These are phyloP conservation scores for Pyrenophora graminea DNA, from an alignment of 2,329 filamentous ascomycete species.

Conservation along the genomic window DNA sequence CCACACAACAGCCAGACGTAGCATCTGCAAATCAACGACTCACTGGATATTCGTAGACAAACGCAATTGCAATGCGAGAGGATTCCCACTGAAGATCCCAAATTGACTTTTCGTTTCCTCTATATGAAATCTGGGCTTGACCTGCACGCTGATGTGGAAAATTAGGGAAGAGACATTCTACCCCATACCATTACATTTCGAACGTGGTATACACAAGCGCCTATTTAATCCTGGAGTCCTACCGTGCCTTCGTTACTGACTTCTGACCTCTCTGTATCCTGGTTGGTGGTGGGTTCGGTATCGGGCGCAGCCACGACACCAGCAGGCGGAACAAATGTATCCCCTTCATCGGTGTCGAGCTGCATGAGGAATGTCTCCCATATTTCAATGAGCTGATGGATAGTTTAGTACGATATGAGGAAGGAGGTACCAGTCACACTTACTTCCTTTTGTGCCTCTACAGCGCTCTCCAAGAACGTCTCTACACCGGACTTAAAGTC, in stretches of 20 bases:
- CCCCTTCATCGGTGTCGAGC: constrained; percentile 84
- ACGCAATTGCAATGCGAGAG: too few species aligned
- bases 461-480: constrained; percentile 94
- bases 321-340: constrained; percentile 49
- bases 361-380: constrained; percentile 99
- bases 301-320: constrained; percentile 43
- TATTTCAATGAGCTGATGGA: constrained; percentile 71
- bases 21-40: not conserved
- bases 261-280: constrained; percentile 8
- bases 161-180: too few species aligned
- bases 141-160: too few species aligned
- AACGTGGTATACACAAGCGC: not conserved
- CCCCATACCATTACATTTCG: too few species aligned
- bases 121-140: too few species aligned
- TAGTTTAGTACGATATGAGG: constrained; percentile 16
- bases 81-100: too few species aligned
- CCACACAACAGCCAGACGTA: not conserved
- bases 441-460: constrained; percentile 98
- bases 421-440: constrained; percentile 35
- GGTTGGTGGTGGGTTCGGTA: constrained; percentile 11
- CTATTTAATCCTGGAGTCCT: not conserved
- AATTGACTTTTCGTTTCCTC: too few species aligned
- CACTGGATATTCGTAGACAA: too few species aligned
- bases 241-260: constrained; percentile 1
- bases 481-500: constrained; percentile 98